These are phyloP conservation scores for Parasarocladium wereldwijsianum DNA, from an alignment of 2,329 filamentous ascomycete genomes.

Conservation along the genomic window DNA sequence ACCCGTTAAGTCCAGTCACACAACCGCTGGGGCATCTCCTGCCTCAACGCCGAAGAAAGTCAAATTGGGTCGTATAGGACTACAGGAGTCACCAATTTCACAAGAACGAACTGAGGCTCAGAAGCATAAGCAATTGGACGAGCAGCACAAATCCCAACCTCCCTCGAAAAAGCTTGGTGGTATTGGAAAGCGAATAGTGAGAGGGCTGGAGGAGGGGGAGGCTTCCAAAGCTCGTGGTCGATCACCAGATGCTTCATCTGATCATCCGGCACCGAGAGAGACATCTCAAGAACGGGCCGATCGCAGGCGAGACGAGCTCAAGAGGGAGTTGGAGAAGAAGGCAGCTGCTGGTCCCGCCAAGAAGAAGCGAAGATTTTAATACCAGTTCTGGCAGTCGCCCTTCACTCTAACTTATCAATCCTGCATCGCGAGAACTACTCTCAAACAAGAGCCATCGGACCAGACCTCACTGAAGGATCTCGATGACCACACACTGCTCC, in stretches of 20 bases:
- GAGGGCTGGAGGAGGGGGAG: slow-evolving; percentile 6
- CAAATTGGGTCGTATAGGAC: slow-evolving; percentile 27
- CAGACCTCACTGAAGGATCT: too few species aligned
- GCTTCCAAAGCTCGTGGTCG: slow-evolving; percentile 8
- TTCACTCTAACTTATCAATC: too few species aligned
- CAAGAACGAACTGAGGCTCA: slow-evolving; percentile 5
- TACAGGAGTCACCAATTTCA: slow-evolving; percentile 8
- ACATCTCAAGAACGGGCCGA: slow-evolving; percentile 31
- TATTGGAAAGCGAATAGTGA: slow-evolving; percentile 16
- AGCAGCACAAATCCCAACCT: slow-evolving; percentile 5
- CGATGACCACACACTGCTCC: too few species aligned
- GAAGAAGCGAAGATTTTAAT: slow-evolving; percentile 41
- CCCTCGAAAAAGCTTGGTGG: slow-evolving; percentile 16
- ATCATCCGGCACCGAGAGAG: slow-evolving; percentile 19
- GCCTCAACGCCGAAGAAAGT: slow-evolving; percentile 17
- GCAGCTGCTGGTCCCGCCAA: slow-evolving; percentile 32
- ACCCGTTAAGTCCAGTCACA: too few species aligned
- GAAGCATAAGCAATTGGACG: slow-evolving; percentile 5
- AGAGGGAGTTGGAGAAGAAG: slow-evolving; percentile 33
- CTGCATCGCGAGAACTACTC: too few species aligned
- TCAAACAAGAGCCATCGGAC: too few species aligned
- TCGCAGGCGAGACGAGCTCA: slow-evolving; percentile 34
- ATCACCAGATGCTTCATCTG: slow-evolving; percentile 9
- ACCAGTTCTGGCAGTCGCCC: too few species aligned
- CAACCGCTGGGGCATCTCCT: too few species aligned